Conservation (phyloP, 2,329 filamentous ascomycete species). For the Cladophialophora carrionii region DNA sequence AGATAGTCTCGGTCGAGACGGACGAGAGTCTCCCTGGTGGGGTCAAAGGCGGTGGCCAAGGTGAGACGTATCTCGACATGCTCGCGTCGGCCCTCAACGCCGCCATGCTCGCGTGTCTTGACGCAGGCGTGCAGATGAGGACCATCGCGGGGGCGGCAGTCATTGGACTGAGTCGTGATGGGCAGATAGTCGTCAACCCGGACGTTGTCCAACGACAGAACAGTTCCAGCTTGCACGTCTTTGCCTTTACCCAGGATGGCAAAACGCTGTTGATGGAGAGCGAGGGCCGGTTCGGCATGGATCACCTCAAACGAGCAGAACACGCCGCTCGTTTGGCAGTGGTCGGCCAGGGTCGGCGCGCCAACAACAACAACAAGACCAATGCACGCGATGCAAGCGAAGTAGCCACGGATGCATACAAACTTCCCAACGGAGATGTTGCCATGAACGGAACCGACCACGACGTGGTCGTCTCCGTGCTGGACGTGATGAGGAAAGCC, state of each 20-base stretch:
- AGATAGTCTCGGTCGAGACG: conserved; percentile 43
- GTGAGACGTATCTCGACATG: conserved; percentile 67
- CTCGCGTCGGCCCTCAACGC: conserved; percentile 83
- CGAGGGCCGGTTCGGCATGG: conserved; percentile 74
- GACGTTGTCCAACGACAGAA: conserved; percentile 63
- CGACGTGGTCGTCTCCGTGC: conserved; percentile 24
- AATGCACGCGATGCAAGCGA: conserved; percentile 27
- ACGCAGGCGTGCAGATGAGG: conserved; percentile 78
- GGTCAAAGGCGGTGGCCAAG: conserved; percentile 37
- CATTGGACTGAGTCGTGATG: conserved; percentile 58
- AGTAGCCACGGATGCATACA: conserved; percentile 27
- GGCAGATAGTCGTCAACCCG: conserved; percentile 61
- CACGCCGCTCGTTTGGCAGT: conserved; percentile 69
- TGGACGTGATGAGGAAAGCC: conserved; percentile 34
- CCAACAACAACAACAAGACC: conserved; percentile 23
- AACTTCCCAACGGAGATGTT: conserved; percentile 32
- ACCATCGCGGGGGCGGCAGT: conserved; percentile 69
- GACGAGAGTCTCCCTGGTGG: conserved; percentile 40
- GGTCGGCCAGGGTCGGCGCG: conserved; percentile 44
- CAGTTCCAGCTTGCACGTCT: conserved; percentile 75
- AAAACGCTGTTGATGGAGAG: conserved; percentile 79
- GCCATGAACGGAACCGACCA: conserved; percentile 26
- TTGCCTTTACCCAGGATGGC: conserved; percentile 75
- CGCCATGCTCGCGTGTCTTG: conserved; percentile 74
- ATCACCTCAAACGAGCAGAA: conserved; percentile 74